Base-by-base conservation (phyloP, 805 yeast genomes). In the Priceomyces carsonii region DNA sequence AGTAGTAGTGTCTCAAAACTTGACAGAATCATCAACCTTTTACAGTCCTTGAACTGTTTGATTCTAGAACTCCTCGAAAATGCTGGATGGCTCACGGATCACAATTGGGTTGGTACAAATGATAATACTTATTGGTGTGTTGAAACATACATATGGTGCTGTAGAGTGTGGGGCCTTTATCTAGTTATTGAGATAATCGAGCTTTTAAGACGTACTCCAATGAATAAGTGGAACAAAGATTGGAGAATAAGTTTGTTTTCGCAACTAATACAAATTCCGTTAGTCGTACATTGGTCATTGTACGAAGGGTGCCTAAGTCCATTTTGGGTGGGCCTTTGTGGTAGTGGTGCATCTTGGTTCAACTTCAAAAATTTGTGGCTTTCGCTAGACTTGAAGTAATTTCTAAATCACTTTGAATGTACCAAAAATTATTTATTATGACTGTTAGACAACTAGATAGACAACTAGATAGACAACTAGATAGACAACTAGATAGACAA, bases 271-370 rank as follows among this genome's bases (percentile, higher is more conserved):
- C 73, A 68, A 44, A 32, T 68, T 18, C 74, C 74, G 1, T 57
- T 68, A 44, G 73, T 66, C 16, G 44, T 64, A 14, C 73, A 68
- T 45, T 68, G 74, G 74, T 61, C 70, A 4, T 55, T 68, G 36
- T 57, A 63, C 41, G 67, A 65, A 4, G 74, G 73, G 3, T 68
- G 73, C 42, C 61, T 68, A 44, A 43, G 60, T 18, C 73, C 74
- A 14, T 68, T 68, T 53, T 68, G 74, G 74, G 74, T 68, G 6
- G 74, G 73, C 1, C 40, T 68, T n/a, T 68, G 68, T 43, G 73
- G 73, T 9, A 46, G 59, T 28, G 68, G 71, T 8, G 73, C 73
- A 12, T 66, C 72, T 6, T 68, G 66, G 66, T 66, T 61, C 56
- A 63, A 57, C 5, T 68, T 68, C 38, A 56, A 46, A 40, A 59